phyloP scores from a whole-genome alignment of 805 yeast genomes.

The Teunomyces barrocoloradensis region DNA sequence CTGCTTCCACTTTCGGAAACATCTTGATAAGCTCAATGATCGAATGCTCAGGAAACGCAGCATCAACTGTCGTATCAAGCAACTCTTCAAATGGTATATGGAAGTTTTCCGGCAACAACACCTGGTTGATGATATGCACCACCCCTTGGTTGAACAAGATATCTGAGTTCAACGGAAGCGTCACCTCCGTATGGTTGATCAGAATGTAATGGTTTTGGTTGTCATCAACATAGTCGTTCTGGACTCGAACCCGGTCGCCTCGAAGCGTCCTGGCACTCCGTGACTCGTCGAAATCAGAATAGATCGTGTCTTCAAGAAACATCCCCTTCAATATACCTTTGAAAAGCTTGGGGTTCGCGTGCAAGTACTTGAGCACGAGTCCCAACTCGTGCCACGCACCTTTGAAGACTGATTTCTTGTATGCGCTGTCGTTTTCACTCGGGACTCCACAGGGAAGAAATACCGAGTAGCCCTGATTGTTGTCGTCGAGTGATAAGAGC shows the following conservation, averaged over 20 bases:
- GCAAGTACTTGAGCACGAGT: slow-evolving; percentile 57
- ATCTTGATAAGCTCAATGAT: slow-evolving; percentile 47
- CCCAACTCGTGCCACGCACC: slow-evolving; percentile 65
- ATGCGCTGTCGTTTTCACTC: neutral
- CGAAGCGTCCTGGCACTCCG: slow-evolving; percentile 20
- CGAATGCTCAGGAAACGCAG: slow-evolving; percentile 18
- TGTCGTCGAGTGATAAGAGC: slow-evolving; percentile 51
- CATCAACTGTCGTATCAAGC: slow-evolving; percentile 51
- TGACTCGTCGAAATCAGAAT: slow-evolving; percentile 51
- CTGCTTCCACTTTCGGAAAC: slow-evolving; percentile 40
- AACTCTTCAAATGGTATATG: slow-evolving; percentile 55
- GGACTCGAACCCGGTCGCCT: slow-evolving; percentile 27
- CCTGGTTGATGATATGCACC: slow-evolving; percentile 60
- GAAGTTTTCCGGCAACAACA: slow-evolving; percentile 57
- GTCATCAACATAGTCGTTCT: slow-evolving; percentile 17
- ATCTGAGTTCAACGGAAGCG: slow-evolving; percentile 52
- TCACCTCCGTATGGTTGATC: slow-evolving; percentile 30
- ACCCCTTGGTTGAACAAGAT: slow-evolving; percentile 82
- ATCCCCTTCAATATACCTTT: slow-evolving; percentile 53
- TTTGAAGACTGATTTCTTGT: neutral
- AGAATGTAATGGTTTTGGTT: slow-evolving; percentile 21
- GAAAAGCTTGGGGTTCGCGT: slow-evolving; percentile 49
- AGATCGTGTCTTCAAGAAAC: slow-evolving; percentile 62
- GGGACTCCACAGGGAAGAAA: slow-evolving; percentile 66
- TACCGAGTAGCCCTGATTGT: slow-evolving; percentile 64